Evolutionary conservation across 1,284 basidiomycete species (phyloP).

Genomic region (Trametes versicolor): DNA sequence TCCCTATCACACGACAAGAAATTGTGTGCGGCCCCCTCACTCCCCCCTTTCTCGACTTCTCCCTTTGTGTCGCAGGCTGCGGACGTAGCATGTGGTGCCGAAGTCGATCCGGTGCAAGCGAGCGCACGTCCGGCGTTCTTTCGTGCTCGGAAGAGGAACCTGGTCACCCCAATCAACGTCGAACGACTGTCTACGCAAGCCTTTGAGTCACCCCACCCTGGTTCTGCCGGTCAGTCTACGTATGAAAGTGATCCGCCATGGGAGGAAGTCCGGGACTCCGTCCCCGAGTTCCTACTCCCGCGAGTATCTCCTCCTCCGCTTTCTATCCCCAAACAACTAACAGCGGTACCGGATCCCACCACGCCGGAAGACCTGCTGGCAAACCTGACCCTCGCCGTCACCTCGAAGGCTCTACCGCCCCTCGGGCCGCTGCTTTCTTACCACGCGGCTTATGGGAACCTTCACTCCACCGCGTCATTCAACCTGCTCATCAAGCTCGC

Average conservation of each 20-base stretch:
- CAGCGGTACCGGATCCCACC: constrained; percentile 20
- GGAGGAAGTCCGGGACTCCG: constrained; percentile 31
- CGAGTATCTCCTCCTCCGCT: constrained; percentile 7
- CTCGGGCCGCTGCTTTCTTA: constrained; percentile 31
- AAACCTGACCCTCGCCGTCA: constrained; percentile 55
- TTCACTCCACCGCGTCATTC: constrained; percentile 45
- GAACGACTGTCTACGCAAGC: constrained; percentile 17
- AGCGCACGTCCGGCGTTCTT: constrained; percentile 4
- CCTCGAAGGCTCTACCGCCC: constrained; percentile 25
- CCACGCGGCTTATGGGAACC: constrained; percentile 31
- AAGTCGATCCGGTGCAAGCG: constrained; percentile 15
- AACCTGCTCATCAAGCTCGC: constrained; percentile 47
- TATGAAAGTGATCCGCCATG: constrained; percentile 38
- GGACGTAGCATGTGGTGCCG: constrained; percentile 9
- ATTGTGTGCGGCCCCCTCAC: constrained; percentile 5
- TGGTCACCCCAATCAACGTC: constrained; percentile 18
- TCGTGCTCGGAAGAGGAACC: constrained; percentile 7
- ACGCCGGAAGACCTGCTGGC: constrained; percentile 48
- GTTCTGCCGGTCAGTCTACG: constrained; percentile 9
- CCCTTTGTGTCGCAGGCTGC: background rate
- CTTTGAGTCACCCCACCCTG: constrained; percentile 1
- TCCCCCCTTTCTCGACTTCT: background rate
- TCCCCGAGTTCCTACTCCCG: constrained; percentile 25
- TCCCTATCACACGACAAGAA: constrained; percentile 1
- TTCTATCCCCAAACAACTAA: constrained; percentile 35